Percentiles rank a stretch among this genome's conserved stretches.
phyloP scores from a whole-genome alignment of 768 basidiomycete genomes.

The Tremella yokohamensis region DNA sequence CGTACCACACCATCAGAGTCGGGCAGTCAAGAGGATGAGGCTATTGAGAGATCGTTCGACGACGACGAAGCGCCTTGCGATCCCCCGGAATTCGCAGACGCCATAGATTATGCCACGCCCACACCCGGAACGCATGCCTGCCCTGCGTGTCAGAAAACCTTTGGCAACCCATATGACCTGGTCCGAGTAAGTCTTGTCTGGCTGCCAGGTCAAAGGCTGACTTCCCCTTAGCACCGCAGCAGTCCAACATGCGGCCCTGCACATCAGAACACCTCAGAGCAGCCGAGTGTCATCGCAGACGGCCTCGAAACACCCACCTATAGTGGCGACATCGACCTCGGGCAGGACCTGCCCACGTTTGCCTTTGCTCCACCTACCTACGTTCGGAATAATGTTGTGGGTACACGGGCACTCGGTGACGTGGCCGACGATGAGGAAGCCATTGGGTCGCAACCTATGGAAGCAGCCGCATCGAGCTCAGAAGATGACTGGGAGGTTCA shows the following conservation, averaged over 20 bases:
- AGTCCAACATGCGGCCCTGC: background rate
- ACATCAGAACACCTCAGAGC: background rate
- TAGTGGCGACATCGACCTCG: slow-evolving; percentile 1
- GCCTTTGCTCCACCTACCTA: background rate
- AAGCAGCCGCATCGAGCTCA: background rate
- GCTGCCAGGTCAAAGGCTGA: background rate
- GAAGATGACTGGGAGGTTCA: background rate
- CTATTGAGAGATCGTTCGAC: too few species aligned
- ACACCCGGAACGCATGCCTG: background rate
- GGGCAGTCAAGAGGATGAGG: too few species aligned
- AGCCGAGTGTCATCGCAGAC: background rate
- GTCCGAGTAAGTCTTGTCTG: background rate
- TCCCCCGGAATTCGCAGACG: background rate
- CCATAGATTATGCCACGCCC: background rate
- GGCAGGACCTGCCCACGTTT: background rate
- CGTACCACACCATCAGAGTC: background rate
- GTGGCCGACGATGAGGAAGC: background rate
- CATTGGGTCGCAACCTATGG: background rate
- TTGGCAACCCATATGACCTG: background rate
- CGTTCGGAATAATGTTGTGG: background rate
- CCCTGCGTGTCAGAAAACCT: slow-evolving; percentile 1
- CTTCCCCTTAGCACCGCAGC: background rate
- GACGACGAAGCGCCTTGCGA: background rate
- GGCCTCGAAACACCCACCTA: too few species aligned
- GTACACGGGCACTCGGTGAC: background rate